A percentile compares a stretch with the other conserved stretches of the same genome.
These are phyloP conservation scores for Rosellinia necatrix DNA, from an alignment of 2,329 filamentous ascomycete genomes.

Conservation along the genomic window DNA sequence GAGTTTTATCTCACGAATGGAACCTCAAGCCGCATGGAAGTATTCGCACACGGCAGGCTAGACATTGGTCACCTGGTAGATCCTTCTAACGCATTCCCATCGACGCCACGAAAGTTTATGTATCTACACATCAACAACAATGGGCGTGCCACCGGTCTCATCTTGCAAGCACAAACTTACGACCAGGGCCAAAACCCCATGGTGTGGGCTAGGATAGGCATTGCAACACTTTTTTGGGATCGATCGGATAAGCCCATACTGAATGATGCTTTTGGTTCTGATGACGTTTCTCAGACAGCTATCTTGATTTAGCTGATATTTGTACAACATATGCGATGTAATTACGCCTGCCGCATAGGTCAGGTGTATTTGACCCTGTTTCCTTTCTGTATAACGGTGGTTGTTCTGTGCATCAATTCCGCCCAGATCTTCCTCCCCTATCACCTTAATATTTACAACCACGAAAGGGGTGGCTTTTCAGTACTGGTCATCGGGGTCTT, in stretches of 20 bases:
- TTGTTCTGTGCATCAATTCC: no score
- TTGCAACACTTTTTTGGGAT: constrained; percentile 25
- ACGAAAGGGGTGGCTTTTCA: no score
- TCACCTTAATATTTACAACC: no score
- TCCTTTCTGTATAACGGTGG: no score
- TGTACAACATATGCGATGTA: no score
- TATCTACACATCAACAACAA: constrained; percentile 24
- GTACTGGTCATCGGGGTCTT: no score
- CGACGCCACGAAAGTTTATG: background rate
- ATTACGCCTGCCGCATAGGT: no score
- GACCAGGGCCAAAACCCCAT: background rate
- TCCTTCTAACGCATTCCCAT: background rate
- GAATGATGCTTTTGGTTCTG: constrained; percentile 2
- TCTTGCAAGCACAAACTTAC: constrained; percentile 1
- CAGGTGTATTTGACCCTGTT: no score
- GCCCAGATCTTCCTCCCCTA: no score
- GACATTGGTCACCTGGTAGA: constrained; percentile 7
- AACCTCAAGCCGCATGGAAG: background rate
- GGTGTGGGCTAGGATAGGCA: constrained; percentile 20
- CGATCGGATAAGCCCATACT: constrained; percentile 20
- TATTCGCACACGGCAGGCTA: constrained; percentile 15
- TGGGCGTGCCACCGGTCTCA: constrained; percentile 19
- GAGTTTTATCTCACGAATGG: background rate
- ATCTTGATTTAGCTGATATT: constrained; percentile 8
- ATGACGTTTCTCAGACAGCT: background rate